These are phyloP conservation scores for Saccharomycopsis phalli DNA, from an alignment of 1,139 yeast genomes.

Conservation along the genomic window DNA sequence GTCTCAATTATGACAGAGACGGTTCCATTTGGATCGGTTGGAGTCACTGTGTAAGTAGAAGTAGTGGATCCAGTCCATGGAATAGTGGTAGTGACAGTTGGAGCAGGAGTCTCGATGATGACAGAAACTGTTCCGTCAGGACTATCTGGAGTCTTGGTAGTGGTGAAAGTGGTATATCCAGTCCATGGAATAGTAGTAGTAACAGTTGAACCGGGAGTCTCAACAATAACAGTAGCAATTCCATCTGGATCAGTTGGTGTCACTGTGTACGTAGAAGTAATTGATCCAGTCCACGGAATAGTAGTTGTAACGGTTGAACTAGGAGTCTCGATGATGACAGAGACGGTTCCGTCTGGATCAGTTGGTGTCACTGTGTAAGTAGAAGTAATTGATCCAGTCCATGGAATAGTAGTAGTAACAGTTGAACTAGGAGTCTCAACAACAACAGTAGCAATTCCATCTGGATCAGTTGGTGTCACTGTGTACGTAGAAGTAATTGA, in stretches of 20 bases:
- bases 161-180: neutral
- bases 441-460: neutral
- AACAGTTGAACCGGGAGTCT: conserved; percentile 6
- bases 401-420: conserved; percentile 1
- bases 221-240: conserved; percentile 4
- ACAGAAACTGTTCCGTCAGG: conserved; percentile 19
- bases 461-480: conserved; percentile 2
- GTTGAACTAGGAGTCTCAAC: conserved; percentile 3
- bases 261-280: neutral
- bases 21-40: neutral
- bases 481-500: conserved; percentile 6
- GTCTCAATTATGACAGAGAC: neutral
- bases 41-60: neutral
- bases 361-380: conserved; percentile 1
- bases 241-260: neutral
- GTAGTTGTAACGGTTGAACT: conserved; percentile 6
- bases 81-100: conserved; percentile 2
- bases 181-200: conserved; percentile 9
- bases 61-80: neutral
- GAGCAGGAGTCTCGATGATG: conserved; percentile 20
- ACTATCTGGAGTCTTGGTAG: neutral
- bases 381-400: neutral
- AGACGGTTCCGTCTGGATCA: conserved; percentile 2
- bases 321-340: conserved; percentile 7
- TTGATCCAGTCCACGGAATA: conserved; percentile 4